phyloP scores from a whole-genome alignment of 208 protist genomes.

The Herpetomonas muscarum region DNA sequence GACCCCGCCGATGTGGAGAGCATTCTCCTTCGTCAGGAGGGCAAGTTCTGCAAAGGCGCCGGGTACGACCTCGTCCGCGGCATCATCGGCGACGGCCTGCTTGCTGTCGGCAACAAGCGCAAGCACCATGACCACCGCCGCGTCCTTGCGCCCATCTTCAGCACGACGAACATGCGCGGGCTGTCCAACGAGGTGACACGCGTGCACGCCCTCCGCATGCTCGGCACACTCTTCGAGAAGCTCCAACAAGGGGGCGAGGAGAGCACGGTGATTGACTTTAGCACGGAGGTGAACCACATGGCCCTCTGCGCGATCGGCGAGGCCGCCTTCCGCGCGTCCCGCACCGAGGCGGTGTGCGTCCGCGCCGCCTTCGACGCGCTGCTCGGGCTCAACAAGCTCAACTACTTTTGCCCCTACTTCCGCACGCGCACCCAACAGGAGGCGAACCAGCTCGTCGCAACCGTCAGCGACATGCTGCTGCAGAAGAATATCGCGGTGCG shows the following conservation, averaged over 20 bases:
- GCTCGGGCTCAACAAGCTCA: slow-evolving; percentile 37
- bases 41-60: slow-evolving; percentile 30
- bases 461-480: slow-evolving; percentile 25
- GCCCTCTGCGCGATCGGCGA: slow-evolving; percentile 42
- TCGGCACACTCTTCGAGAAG: slow-evolving; percentile 28
- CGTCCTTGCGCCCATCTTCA: slow-evolving; percentile 37
- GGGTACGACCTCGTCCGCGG: slow-evolving; percentile 52
- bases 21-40: slow-evolving; percentile 35
- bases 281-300: slow-evolving; percentile 41
- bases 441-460: slow-evolving; percentile 23
- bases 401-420: slow-evolving; percentile 56
- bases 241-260: slow-evolving; percentile 20
- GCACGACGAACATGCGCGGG: slow-evolving; percentile 32
- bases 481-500: slow-evolving; percentile 25
- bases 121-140: slow-evolving; percentile 40
- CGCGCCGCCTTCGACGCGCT: slow-evolving; percentile 36
- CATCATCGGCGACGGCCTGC: slow-evolving; percentile 43
- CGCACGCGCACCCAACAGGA: slow-evolving; percentile 29
- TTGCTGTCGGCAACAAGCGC: slow-evolving; percentile 36
- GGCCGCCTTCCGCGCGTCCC: slow-evolving; percentile 41
- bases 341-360: slow-evolving; percentile 26
- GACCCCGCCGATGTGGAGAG: slow-evolving; percentile 41
- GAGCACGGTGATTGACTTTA: slow-evolving; percentile 29
- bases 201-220: slow-evolving; percentile 32
- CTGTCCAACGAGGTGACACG: slow-evolving; percentile 42